phyloP scores from a whole-genome alignment of 192 early-diverging fungal species.

The Coemansia sp. region DNA sequence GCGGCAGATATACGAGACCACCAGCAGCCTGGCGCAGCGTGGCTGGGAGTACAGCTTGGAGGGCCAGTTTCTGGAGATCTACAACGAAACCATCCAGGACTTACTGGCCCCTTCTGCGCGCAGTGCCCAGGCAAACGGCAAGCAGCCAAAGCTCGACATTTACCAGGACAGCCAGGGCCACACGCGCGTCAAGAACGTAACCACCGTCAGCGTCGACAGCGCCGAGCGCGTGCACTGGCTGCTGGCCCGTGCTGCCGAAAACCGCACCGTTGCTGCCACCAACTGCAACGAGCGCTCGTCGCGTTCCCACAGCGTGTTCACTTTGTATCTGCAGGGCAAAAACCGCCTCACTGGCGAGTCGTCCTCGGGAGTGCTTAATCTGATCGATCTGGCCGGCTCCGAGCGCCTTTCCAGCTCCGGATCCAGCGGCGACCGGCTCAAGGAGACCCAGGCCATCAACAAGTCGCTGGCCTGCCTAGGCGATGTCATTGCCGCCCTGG shows the following conservation, averaged over 20 bases:
- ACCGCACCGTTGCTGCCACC: conserved; percentile 89
- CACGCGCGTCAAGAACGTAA: conserved; percentile 76
- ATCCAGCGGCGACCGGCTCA: conserved; percentile 81
- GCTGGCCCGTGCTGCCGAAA: conserved; percentile 70
- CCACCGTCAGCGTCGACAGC: conserved; percentile 66
- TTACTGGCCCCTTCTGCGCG: conserved; percentile 57
- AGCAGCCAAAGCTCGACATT: conserved; percentile 77
- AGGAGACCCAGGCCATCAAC: conserved; percentile 96
- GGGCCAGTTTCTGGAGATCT: conserved; percentile 92
- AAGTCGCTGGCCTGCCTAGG: conserved; percentile 85
- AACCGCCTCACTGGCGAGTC: conserved; percentile 74
- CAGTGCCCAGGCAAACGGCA: conserved; percentile 22
- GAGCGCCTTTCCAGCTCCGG: conserved; percentile 82
- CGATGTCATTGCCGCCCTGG: conserved; percentile 86
- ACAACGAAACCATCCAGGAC: conserved; percentile 91
- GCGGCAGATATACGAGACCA: conserved; percentile 78
- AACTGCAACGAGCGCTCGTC: conserved; percentile 93
- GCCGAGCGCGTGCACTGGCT: conserved; percentile 71
- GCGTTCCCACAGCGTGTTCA: conserved; percentile 91
- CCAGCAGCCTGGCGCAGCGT: conserved; percentile 66
- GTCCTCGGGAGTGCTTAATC: conserved; percentile 74
- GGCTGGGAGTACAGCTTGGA: conserved; percentile 88
- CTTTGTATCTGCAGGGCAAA: conserved; percentile 68
- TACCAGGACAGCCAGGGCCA: conserved; percentile 74
- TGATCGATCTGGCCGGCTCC: conserved; percentile 94